Evolutionary conservation across 2,329 filamentous ascomycete species (phyloP), one percentile per base, ranked within the genome.

Genomic region (Claviceps sp.): DNA sequence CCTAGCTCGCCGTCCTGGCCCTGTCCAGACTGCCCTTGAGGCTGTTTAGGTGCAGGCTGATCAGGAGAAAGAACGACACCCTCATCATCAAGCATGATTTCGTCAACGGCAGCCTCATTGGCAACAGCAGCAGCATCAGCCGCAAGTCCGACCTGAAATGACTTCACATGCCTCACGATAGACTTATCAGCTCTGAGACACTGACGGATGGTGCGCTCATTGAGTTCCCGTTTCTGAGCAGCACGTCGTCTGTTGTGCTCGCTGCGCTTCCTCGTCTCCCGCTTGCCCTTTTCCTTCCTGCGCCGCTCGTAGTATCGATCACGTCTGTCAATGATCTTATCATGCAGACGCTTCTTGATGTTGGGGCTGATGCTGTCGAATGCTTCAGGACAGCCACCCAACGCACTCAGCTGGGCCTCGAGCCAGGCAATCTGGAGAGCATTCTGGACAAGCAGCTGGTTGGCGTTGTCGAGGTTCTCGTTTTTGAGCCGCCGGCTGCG

Each of bases 401-500:
- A 22, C 6, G 48, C 45, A 24, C 24, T 50, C 5, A 54, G 36
- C 24, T 50, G 41, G 18, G 44, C 54, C 26, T 53, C 36, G 2
- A 55, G 49, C 54, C 54, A 55, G 34, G 46, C 51, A 37, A 51
- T 54, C 13, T 40, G 30, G 16, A 53, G 37, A 36, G 48, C 54
- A 0, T 56, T 43, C 0, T 58, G 22, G 45, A 68, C 20, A 1
- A 53, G 37, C 13, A 5, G 34, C 20, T 37, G 48, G 36, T 41
- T 53, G 40, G 53, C 53, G 16, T 54, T 54, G 18, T 38, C 41
- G 20, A 54, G 37, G 18, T 52, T 60, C 11, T 43, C 48, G 1
- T 51, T 30, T 52, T 60, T 63, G 42, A 58, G n/a, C 0, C 42
- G 41, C 1, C 69, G 61, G 11, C 62, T 66, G 50, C 67, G 65